These are phyloP conservation scores for Ganoderma multipileum DNA, from an alignment of 1,284 basidiomycete species.

Conservation along the genomic window DNA sequence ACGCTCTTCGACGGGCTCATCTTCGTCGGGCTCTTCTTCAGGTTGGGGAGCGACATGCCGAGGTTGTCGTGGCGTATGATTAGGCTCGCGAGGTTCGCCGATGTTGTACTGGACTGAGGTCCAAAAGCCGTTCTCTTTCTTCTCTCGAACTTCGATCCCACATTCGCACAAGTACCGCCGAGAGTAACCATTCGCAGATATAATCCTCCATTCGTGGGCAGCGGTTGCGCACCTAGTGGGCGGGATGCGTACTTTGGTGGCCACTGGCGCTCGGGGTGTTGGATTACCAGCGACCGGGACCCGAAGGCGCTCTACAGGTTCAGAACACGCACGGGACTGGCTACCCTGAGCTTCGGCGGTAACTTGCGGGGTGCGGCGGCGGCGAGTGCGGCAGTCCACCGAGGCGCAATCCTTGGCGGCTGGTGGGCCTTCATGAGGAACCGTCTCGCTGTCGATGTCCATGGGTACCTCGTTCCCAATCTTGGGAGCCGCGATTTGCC, in stretches of 20 bases:
- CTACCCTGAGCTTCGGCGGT: background rate
- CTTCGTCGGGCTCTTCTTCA: background rate
- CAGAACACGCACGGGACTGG: background rate
- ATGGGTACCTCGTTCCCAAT: background rate
- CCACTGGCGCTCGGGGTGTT: slow-evolving; percentile 23
- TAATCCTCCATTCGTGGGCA: slow-evolving; percentile 21
- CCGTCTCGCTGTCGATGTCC: slow-evolving; percentile 9
- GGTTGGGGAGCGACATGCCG: background rate
- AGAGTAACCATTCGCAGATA: slow-evolving; percentile 10
- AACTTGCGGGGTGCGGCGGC: background rate
- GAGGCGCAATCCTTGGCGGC: background rate
- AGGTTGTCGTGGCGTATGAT: background rate
- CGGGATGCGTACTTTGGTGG: background rate
- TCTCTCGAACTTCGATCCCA: slow-evolving; percentile 23
- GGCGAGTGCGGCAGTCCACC: background rate
- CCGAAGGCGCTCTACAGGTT: background rate
- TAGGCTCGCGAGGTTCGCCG: background rate
- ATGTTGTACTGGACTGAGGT: slow-evolving; percentile 3
- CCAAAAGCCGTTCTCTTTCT: slow-evolving; percentile 28
- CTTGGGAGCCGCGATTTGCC: background rate
- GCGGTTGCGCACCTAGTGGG: background rate
- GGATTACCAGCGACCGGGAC: slow-evolving; percentile 23
- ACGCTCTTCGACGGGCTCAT: background rate
- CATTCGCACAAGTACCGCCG: slow-evolving; percentile 28
- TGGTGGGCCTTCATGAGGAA: background rate